Conservation (phyloP, 495 filamentous ascomycete genomes). For the Penicillium psychrofluorescens region DNA sequence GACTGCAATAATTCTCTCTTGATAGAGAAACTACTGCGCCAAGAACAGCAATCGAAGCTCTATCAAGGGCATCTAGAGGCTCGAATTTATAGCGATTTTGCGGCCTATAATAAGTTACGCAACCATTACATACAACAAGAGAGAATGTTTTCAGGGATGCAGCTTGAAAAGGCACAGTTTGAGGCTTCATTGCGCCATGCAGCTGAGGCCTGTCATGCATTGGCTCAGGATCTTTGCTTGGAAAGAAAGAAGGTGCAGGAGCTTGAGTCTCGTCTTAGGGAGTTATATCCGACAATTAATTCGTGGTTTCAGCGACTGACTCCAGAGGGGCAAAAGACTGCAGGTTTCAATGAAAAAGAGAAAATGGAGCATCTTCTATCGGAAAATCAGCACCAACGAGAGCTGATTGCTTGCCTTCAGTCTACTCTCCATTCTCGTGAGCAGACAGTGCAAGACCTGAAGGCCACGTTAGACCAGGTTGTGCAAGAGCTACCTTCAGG, state of each 20-base stretch:
- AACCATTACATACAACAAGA: background rate
- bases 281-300: slow-evolving; percentile 1
- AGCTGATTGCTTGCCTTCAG: no score
- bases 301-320: background rate
- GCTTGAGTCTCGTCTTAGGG: slow-evolving; percentile 1
- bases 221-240: background rate
- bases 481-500: no score
- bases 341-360: no score
- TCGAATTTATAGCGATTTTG: slow-evolving; percentile 1
- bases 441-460: no score
- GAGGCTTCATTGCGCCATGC: background rate
- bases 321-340: no score
- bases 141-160: background rate
- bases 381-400: no score
- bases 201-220: background rate
- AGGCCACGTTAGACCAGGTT: no score
- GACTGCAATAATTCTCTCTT: background rate
- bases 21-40: background rate
- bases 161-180: background rate
- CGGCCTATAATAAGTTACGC: background rate
- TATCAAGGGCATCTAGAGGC: slow-evolving; percentile 1
- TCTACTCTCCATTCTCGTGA: no score
- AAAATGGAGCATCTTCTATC: no score
- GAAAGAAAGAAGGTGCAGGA: slow-evolving; percentile 3
- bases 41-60: slow-evolving; percentile 1